Evolutionary conservation across 2,329 filamentous ascomycete genomes (phyloP), one percentile per base, ranked within the genome.

Genomic region (Fusarium foetens): DNA sequence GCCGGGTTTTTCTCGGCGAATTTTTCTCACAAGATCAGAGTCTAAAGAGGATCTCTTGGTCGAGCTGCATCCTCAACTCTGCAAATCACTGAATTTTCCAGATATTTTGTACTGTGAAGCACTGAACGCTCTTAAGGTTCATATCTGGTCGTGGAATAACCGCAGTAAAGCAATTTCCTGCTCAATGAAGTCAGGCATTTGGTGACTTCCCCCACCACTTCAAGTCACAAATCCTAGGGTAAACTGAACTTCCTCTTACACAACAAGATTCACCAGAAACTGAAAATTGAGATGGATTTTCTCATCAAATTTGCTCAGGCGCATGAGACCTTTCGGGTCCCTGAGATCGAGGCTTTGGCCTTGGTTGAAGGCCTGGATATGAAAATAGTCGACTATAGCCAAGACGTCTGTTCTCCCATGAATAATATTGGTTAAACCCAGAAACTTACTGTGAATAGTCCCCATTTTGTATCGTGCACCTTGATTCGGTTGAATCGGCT

Each of bases 261-360:
- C 39, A 61, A 58, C 51, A 35, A 54, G 35, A 35, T 27, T 46
- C 27, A 16, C 17, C 38, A 58, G 41, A 45, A 25, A 36, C 25
- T 27, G 31, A 66, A n/a, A 46, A 53, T 62, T 57, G 68, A 59
- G 38, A 90, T 91, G 90, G 90, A 97, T 70, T 98, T 93, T 79
- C 87, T 99, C 67, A 91, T 99, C 72, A 93, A 95, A 76, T 94
- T 98, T 80, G 92, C 92, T 48, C 96, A 98, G 82, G 86, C 89
- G 65, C 95, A 98, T 81, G 94, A 98, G 84, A 92, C 90, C n/a
- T 99, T 99, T 80, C 92, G 95, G 42, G 86, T 90, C 62, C 90
- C 95, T 6, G 96, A 99, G 81, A 88, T 97, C 19, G 85, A 95
- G 77, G 91, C 96, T 29, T 85, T 99, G 25, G 94, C 94, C 8